Evolutionary conservation across 352 stramenopile genomes (phyloP).

Genomic region (Phytopythium sindhum): DNA sequence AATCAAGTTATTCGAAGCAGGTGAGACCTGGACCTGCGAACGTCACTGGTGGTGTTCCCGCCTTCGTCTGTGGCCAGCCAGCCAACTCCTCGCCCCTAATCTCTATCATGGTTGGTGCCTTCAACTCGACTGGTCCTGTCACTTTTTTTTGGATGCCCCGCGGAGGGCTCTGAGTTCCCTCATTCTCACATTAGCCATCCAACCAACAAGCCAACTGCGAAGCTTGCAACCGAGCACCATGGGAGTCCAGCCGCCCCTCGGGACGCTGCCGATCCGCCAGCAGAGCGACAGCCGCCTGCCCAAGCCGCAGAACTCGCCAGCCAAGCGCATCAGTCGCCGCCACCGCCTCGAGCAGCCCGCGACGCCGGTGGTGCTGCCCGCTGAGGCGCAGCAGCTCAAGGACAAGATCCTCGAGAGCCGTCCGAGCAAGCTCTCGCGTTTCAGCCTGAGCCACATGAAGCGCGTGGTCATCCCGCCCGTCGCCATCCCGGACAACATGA

Average conservation of each 20-base stretch:
- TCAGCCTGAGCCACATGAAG: constrained; percentile 60
- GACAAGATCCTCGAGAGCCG: constrained; percentile 45
- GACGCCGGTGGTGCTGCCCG: constrained; percentile 24
- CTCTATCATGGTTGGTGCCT: background rate
- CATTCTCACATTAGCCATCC: background rate
- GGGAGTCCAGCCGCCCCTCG: constrained; percentile 41
- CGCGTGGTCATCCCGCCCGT: constrained; percentile 56
- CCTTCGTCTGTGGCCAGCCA: background rate
- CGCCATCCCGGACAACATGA: constrained; percentile 47
- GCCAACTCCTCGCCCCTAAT: background rate
- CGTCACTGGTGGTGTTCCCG: background rate
- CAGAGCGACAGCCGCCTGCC: constrained; percentile 21
- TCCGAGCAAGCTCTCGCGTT: constrained; percentile 40
- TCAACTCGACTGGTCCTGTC: constrained; percentile 4
- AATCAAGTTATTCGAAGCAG: background rate
- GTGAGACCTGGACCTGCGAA: background rate
- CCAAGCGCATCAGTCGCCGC: constrained; percentile 31
- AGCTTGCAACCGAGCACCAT: constrained; percentile 16
- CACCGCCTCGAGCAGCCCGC: constrained; percentile 27
- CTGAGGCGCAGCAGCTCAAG: constrained; percentile 55
- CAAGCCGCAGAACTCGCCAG: constrained; percentile 20
- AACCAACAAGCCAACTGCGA: background rate
- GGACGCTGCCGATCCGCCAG: constrained; percentile 14
- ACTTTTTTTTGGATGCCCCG: constrained; percentile 4
- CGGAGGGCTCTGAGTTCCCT: background rate